Evolutionary conservation across 2,329 filamentous ascomycete species (phyloP).

Genomic region (Ophiostoma novo-ulmi): DNA sequence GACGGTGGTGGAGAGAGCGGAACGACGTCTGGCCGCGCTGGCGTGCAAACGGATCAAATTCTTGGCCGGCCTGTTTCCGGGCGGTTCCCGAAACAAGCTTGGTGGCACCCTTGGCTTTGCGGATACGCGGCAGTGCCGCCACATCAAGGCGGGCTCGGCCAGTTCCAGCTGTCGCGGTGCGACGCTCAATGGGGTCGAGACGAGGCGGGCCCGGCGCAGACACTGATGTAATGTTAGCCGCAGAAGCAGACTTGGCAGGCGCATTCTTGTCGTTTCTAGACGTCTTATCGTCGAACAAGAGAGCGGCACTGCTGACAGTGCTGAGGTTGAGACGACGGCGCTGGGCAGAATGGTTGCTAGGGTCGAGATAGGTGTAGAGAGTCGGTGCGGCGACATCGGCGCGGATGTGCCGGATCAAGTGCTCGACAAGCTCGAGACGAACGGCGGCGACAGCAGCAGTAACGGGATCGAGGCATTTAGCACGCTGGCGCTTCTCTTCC

Average conservation of each 20-base stretch:
- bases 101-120: slow-evolving; percentile 58
- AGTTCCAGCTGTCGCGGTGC: slow-evolving; percentile 38
- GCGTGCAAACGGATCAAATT: slow-evolving; percentile 30
- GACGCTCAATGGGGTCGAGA: slow-evolving; percentile 54
- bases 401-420: slow-evolving; percentile 83
- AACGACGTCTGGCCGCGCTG: slow-evolving; percentile 53
- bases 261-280: not conserved
- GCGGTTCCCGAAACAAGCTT: slow-evolving; percentile 42
- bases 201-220: slow-evolving; percentile 3
- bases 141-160: slow-evolving; percentile 46
- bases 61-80: slow-evolving; percentile 44
- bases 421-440: slow-evolving; percentile 74
- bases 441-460: slow-evolving; percentile 74
- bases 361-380: slow-evolving; percentile 76
- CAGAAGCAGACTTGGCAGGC: not conserved
- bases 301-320: slow-evolving; percentile 52
- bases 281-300: slow-evolving; percentile 45
- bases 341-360: slow-evolving; percentile 72
- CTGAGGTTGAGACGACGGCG: slow-evolving; percentile 72
- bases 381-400: slow-evolving; percentile 77
- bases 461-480: slow-evolving; percentile 86
- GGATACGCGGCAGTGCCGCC: slow-evolving; percentile 66
- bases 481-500: slow-evolving; percentile 82
- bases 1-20: slow-evolving; percentile 74
- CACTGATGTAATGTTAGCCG: not conserved